Conservation (phyloP, 2,329 filamentous ascomycete species). For the Immersiporthe knoxdaviesiana region DNA sequence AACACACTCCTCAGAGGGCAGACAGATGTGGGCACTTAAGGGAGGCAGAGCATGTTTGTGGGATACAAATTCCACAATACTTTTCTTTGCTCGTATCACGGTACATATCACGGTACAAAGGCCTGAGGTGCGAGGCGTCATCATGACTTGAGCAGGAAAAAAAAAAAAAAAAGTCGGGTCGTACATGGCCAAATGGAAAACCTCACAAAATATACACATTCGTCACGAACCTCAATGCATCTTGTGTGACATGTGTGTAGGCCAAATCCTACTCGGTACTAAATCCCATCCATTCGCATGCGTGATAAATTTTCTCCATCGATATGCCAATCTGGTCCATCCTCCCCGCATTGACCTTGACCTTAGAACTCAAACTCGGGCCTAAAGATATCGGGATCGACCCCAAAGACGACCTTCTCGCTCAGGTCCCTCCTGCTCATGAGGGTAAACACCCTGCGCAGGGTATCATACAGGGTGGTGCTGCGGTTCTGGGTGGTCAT, state of each 20-base stretch:
- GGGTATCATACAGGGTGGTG: slow-evolving; percentile 94
- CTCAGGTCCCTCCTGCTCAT: slow-evolving; percentile 90
- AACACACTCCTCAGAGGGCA: too few relatives aligned
- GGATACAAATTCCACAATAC: not conserved
- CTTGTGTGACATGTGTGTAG: not conserved
- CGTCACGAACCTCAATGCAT: not conserved
- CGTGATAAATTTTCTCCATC: not conserved
- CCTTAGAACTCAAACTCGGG: slow-evolving; percentile 72
- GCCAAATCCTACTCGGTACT: not conserved
- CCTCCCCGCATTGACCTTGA: not conserved
- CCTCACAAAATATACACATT: not conserved
- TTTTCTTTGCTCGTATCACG: not conserved
- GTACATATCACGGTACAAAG: too few relatives aligned
- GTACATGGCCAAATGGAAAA: not conserved
- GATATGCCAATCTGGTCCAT: not conserved
- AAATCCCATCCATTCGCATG: not conserved
- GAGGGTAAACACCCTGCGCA: slow-evolving; percentile 91
- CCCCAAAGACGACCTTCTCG: slow-evolving; percentile 83
- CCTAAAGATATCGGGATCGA: slow-evolving; percentile 88
- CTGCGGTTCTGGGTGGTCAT: slow-evolving; percentile 96
- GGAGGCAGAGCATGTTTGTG: not conserved
- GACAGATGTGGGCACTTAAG: too few relatives aligned
- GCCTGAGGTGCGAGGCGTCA: not conserved
- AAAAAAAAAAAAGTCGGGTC: not conserved
- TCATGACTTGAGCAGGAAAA: not conserved